Evolutionary conservation across 805 yeast genomes (phyloP), one percentile per base, ranked within the genome.

Genomic region (Wickerhamomyces rabaulensis): DNA sequence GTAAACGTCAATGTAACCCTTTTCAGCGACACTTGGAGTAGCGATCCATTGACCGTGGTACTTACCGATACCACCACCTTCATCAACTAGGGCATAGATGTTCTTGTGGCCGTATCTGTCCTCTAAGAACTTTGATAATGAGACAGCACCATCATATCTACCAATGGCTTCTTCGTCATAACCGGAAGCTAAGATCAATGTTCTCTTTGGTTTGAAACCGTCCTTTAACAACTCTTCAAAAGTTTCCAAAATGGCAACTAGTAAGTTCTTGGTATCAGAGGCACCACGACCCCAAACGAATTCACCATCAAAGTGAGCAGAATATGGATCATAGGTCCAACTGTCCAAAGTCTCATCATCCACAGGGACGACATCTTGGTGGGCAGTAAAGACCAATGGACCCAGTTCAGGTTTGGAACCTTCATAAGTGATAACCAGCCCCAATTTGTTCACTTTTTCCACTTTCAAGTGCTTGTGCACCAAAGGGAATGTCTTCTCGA

Each of bases 311-410:
- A 68, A 85, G 55, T 74, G 69, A 12, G 85, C 89, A 20, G 73
- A 61, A 50, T 79, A 85, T 3, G 96, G 95, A 7, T 80, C 81
- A 56, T 76, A 71, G 1, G 66, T 68, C 95, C 96, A 88, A 42
- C 75, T 66, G 23, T 65, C 68, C 38, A 71, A 62, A 1, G 89
- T 79, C 19, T 72, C 77, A n/a, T 62, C 58, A 57, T 80, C 84
- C 5, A 85, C 85, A 0, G 95, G 95, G 16, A 88, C 96, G 4
- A 83, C 88, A 59, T 88, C 96, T 60, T 82, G 87, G 61, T 88
- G 96, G 2, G 94, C 91, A 64, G 84, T 76, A 41, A 86, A 67
- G 64, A 88, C 55, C 20, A 82, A 54, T 7, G 96, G 96, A 58
- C 82, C 79, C 54, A 82, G 65, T 2, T 59, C 48, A 1, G 55